phyloP scores from a whole-genome alignment of 129 eudicot species.

The Ambrosia artemisiifolia region DNA sequence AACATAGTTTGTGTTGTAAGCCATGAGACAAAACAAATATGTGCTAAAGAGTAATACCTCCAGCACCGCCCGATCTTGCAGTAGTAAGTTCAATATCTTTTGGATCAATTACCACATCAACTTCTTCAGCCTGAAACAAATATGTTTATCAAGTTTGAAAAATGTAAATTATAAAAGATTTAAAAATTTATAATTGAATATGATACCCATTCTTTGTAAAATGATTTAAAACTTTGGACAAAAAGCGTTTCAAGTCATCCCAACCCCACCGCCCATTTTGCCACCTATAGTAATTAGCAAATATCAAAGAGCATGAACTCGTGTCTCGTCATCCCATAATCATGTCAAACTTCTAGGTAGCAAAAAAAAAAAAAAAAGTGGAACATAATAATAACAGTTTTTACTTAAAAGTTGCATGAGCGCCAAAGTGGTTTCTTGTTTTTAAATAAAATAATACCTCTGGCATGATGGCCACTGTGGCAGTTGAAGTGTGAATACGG shows the following conservation, averaged over 20 bases:
- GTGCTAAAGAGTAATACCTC: constrained; percentile 65
- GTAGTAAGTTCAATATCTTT: constrained; percentile 98
- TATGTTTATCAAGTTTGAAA: neutral
- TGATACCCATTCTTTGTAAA: neutral
- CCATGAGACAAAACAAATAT: neutral
- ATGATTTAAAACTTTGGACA: neutral
- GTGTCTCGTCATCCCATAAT: too few relatives aligned
- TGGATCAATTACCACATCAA: constrained; percentile 94
- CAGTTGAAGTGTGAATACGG: constrained; percentile 98
- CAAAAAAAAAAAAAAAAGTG: too few relatives aligned
- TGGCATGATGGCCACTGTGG: constrained; percentile 99
- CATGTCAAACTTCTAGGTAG: too few relatives aligned
- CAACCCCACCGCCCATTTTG: neutral
- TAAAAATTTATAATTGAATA: neutral
- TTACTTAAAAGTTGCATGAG: neutral
- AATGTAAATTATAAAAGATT: constrained; percentile 1
- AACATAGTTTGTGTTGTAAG: neutral
- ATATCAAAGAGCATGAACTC: too few relatives aligned
- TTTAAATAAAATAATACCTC: too few relatives aligned
- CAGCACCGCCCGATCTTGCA: constrained; percentile 99
- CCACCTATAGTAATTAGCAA: too few relatives aligned
- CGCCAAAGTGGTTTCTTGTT: neutral
- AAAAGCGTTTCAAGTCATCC: neutral
- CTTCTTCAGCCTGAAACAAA: constrained; percentile 85
- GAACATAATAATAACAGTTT: too few relatives aligned